Percentiles rank a stretch among this genome's conserved stretches.
These are phyloP conservation scores for Primulina tabacum DNA, from an alignment of 257 asterid genomes.

Conservation along the genomic window DNA sequence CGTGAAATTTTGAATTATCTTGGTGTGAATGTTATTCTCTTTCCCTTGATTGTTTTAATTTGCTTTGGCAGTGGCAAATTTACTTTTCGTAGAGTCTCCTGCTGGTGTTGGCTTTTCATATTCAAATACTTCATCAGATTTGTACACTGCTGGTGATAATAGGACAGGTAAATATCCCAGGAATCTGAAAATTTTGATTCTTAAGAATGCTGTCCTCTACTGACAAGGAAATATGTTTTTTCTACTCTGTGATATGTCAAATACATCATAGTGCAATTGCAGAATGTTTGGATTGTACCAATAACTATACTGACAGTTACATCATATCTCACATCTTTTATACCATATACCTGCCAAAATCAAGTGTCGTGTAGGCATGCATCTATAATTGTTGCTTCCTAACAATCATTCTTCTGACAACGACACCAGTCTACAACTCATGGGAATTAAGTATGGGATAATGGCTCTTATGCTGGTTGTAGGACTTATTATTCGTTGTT, in stretches of 20 bases:
- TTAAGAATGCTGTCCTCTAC: not conserved
- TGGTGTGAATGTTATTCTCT: not conserved
- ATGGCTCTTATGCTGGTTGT: too few species aligned
- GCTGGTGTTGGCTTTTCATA: constrained; percentile 99
- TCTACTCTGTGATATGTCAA: not conserved
- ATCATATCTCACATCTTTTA: not conserved
- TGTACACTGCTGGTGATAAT: constrained; percentile 72
- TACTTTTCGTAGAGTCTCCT: constrained; percentile 93
- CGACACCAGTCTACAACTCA: not conserved
- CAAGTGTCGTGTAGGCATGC: not conserved
- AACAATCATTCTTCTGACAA: not conserved
- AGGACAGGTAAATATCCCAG: constrained; percentile 64
- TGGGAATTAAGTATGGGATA: not conserved
- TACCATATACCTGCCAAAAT: not conserved
- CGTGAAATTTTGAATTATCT: constrained; percentile 9
- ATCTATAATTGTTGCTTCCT: not conserved
- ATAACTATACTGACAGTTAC: not conserved
- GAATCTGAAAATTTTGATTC: constrained; percentile 16
- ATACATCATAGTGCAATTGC: not conserved
- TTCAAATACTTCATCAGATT: constrained; percentile 83
- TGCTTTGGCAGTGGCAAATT: constrained; percentile 76
- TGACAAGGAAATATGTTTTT: constrained; percentile 1
- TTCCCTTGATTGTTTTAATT: constrained; percentile 25
- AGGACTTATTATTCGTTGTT: not conserved
- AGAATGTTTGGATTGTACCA: not conserved